Evolutionary conservation across 345 rosid genomes (phyloP).

Genomic region (Bruguiera sexangula): DNA sequence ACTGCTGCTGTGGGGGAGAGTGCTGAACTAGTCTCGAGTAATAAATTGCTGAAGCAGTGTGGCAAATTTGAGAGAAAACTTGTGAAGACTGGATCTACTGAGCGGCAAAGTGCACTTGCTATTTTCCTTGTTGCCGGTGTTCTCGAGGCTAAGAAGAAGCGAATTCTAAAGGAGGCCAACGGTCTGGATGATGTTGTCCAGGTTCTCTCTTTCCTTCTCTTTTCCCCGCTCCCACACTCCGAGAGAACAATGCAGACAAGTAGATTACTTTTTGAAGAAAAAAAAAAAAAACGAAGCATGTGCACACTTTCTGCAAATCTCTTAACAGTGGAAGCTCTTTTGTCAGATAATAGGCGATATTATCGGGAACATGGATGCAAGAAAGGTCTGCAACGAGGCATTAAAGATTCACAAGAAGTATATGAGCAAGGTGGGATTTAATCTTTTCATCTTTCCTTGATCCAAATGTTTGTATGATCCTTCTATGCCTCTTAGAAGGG

Average conservation of each 20-base stretch:
- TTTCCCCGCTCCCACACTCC: not conserved
- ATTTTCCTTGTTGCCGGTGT: constrained; percentile 86
- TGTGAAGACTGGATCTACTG: constrained; percentile 46
- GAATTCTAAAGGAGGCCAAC: constrained; percentile 77
- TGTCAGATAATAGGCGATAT: constrained; percentile 72
- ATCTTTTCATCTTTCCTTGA: not conserved
- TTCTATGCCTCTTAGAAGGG: not conserved
- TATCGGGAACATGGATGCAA: constrained; percentile 75
- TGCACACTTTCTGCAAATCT: constrained; percentile 1
- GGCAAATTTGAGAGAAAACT: constrained; percentile 78
- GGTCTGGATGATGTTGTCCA: constrained; percentile 87
- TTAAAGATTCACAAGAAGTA: constrained; percentile 81
- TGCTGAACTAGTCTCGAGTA: constrained; percentile 25
- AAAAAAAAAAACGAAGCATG: not conserved
- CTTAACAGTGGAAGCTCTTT: constrained; percentile 10
- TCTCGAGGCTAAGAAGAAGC: constrained; percentile 81
- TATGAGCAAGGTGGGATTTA: constrained; percentile 52
- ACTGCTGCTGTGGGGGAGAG: constrained; percentile 16
- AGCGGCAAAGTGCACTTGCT: constrained; percentile 56
- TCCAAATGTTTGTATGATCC: no score
- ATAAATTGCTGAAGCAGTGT: constrained; percentile 62
- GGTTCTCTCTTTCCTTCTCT: constrained; percentile 36
- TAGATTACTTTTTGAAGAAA: not conserved
- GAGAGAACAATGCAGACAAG: not conserved
- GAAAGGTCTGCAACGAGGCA: constrained; percentile 72